Conservation (phyloP, 1,284 basidiomycete species). For the Nidula niveotomentosa region DNA sequence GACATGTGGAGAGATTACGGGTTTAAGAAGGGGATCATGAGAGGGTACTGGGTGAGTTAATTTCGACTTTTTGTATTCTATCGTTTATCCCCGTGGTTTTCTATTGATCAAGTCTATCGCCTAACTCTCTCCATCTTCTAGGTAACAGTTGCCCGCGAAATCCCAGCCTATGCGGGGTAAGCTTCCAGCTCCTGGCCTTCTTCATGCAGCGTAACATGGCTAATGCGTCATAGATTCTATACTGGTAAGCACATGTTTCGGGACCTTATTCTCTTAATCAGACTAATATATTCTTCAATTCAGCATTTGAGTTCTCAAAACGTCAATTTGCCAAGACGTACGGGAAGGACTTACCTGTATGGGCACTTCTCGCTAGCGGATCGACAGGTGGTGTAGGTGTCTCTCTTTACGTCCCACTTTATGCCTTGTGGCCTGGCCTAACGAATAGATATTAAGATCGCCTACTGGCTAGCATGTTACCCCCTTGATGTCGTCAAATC, state of each 20-base stretch:
- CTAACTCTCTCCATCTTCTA: slow-evolving; percentile 23
- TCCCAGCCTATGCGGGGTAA: slow-evolving; percentile 93
- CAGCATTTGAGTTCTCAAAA: slow-evolving; percentile 89
- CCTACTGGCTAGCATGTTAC: slow-evolving; percentile 95
- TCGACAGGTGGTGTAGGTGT: slow-evolving; percentile 81
- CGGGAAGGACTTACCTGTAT: slow-evolving; percentile 77
- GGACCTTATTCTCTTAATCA: not conserved
- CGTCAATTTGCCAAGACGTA: slow-evolving; percentile 67
- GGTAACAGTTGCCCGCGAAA: slow-evolving; percentile 92
- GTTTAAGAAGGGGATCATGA: slow-evolving; percentile 86
- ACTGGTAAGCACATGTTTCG: slow-evolving; percentile 33
- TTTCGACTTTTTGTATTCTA: too few species aligned
- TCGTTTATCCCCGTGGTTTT: not conserved
- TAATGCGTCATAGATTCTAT: slow-evolving; percentile 59
- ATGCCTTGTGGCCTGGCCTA: not conserved
- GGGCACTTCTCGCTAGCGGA: slow-evolving; percentile 87
- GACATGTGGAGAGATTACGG: slow-evolving; percentile 90
- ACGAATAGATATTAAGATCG: slow-evolving; percentile 47
- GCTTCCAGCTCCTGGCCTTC: slow-evolving; percentile 14
- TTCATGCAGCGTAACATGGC: not conserved
- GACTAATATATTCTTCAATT: not conserved
- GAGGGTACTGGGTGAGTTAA: slow-evolving; percentile 87
- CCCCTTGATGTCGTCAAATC: slow-evolving; percentile 93
- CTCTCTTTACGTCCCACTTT: too few species aligned
- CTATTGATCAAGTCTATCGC: not conserved